Percentiles rank a stretch among this genome's conserved stretches.
Conservation (phyloP, 768 basidiomycete species). For the Tubosaeta brunneosetosa region DNA sequence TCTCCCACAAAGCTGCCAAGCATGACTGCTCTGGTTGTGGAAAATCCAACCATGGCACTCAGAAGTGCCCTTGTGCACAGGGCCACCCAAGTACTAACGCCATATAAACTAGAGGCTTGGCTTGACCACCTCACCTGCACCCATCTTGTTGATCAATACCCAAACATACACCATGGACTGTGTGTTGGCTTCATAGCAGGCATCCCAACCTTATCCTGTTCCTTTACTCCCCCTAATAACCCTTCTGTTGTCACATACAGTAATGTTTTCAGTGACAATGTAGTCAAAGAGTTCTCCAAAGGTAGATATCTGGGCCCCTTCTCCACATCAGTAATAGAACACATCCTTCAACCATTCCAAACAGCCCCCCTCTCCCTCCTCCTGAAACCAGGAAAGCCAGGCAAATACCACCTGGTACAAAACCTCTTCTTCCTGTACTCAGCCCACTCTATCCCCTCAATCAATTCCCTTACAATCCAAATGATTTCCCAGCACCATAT, state of each 20-base stretch:
- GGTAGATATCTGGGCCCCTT: too few species aligned
- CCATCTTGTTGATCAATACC: not conserved
- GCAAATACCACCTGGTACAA: conserved; percentile 24
- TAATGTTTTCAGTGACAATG: not conserved
- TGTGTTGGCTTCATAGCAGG: not conserved
- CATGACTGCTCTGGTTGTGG: not conserved
- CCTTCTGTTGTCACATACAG: not conserved
- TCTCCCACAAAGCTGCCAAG: not conserved
- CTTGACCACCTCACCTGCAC: fast-evolving
- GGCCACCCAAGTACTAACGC: not conserved
- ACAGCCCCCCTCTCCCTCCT: conserved; percentile 15
- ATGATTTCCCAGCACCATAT: not conserved
- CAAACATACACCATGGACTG: not conserved
- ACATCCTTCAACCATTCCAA: conserved; percentile 16
- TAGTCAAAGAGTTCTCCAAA: not conserved
- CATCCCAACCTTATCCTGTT: not conserved
- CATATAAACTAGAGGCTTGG: not conserved
- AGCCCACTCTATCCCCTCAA: conserved; percentile 17
- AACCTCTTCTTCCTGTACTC: conserved; percentile 24
- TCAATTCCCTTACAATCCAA: conserved; percentile 31
- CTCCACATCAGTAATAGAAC: too few species aligned
- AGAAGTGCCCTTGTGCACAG: not conserved
- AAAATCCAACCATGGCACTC: not conserved
- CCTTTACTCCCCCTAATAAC: not conserved
- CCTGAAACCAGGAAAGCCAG: conserved; percentile 23